Conservation (phyloP, 176 grass and related monocot species). For the Triticum dicoccoides region DNA sequence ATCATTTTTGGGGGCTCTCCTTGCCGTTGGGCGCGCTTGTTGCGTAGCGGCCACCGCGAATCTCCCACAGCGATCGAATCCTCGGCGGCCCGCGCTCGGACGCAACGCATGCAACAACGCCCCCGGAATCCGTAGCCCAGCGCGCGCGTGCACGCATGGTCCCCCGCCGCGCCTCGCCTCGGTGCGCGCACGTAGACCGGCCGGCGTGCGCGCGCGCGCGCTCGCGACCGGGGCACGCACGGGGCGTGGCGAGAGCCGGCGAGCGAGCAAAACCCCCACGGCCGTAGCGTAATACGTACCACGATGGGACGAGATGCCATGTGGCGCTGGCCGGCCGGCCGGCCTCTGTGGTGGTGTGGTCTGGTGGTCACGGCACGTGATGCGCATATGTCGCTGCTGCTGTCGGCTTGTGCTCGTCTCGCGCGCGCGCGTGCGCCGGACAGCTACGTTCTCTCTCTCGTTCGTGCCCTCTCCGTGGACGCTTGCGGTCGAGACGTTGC, state of each 20-base stretch:
- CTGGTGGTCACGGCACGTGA: neutral
- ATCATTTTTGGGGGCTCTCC: too few relatives aligned
- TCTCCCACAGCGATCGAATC: slow-evolving; percentile 1
- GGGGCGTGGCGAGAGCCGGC: neutral
- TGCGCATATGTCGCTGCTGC: neutral
- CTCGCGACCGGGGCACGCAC: neutral
- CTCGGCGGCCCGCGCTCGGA: neutral
- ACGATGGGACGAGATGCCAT: neutral
- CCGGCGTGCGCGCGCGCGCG: neutral
- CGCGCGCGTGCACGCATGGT: neutral
- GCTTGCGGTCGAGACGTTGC: neutral
- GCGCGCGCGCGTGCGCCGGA: neutral
- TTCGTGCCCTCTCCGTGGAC: neutral
- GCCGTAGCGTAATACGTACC: neutral
- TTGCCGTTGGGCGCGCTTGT: slow-evolving; percentile 23
- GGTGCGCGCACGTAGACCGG: neutral
- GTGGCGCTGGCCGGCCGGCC: too few relatives aligned
- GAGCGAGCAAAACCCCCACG: neutral
- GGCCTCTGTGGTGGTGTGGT: neutral
- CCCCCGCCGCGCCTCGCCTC: neutral
- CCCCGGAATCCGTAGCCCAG: neutral
- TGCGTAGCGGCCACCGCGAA: slow-evolving; percentile 26
- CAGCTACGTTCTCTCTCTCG: neutral
- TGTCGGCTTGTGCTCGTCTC: neutral
- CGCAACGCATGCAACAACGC: neutral